A percentile compares a stretch with the other conserved stretches of the same genome.
These are phyloP conservation scores for Trichothecium sympodiale DNA, from an alignment of 2,329 filamentous ascomycete species.

Conservation along the genomic window DNA sequence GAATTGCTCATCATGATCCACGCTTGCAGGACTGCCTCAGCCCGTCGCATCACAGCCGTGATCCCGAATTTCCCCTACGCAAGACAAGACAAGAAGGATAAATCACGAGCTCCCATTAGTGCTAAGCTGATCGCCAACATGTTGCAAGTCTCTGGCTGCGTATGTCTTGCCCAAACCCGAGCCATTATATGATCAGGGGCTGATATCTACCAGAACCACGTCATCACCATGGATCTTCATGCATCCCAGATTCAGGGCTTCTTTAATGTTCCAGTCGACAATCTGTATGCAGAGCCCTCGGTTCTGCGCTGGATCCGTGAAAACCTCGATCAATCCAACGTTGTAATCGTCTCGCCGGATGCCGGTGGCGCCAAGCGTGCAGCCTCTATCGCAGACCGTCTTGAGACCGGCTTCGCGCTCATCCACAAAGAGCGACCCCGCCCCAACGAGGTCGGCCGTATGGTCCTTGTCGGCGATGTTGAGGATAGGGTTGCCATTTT, in stretches of 20 bases:
- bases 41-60: slow-evolving; percentile 86
- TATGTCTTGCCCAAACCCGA: slow-evolving; percentile 12
- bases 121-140: slow-evolving; percentile 96
- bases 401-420: slow-evolving; percentile 83
- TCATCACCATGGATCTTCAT: slow-evolving; percentile 95
- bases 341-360: slow-evolving; percentile 90
- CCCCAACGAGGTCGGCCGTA: slow-evolving; percentile 76
- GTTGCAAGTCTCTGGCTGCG: slow-evolving; percentile 84
- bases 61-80: slow-evolving; percentile 96
- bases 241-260: slow-evolving; percentile 92
- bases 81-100: slow-evolving; percentile 94
- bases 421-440: slow-evolving; percentile 94
- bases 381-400: slow-evolving; percentile 82
- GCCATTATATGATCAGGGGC: neutral
- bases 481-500: slow-evolving; percentile 86
- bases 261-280: slow-evolving; percentile 69
- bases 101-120: slow-evolving; percentile 87
- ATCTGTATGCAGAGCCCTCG: slow-evolving; percentile 89
- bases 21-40: slow-evolving; percentile 60
- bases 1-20: slow-evolving; percentile 98
- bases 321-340: slow-evolving; percentile 70
- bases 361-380: slow-evolving; percentile 91
- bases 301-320: slow-evolving; percentile 86
- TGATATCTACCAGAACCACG: slow-evolving; percentile 23
- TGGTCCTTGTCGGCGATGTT: slow-evolving; percentile 92